These are phyloP conservation scores for Thermothielavioides terrestris DNA, from an alignment of 495 filamentous ascomycete genomes.

Conservation along the genomic window DNA sequence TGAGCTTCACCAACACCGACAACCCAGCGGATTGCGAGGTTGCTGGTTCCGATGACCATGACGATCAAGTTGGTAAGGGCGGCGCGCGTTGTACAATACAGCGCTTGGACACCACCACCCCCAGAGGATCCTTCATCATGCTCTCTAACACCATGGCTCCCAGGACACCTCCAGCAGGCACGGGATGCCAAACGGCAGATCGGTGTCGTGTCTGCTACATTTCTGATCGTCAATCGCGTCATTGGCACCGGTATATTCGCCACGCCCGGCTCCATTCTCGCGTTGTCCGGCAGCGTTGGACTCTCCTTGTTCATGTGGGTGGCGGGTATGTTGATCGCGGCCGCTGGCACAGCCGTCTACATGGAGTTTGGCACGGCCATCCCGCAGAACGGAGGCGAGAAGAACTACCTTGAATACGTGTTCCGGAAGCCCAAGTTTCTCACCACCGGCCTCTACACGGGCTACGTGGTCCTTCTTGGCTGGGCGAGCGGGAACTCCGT, in stretches of 20 bases:
- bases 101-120: background rate
- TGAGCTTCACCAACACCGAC: background rate
- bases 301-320: conserved; percentile 60
- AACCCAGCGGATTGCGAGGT: background rate
- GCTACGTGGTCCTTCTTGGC: conserved; percentile 49
- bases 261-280: conserved; percentile 58
- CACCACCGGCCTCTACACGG: conserved; percentile 53
- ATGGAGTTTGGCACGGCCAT: conserved; percentile 53
- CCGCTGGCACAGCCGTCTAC: conserved; percentile 53
- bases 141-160: background rate
- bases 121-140: background rate
- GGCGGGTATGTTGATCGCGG: conserved; percentile 52
- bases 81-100: background rate
- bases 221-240: conserved; percentile 50
- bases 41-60: background rate
- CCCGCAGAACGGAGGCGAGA: conserved; percentile 49
- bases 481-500: conserved; percentile 54
- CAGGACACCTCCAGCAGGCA: conserved; percentile 19
- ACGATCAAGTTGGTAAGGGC: conserved; percentile 6
- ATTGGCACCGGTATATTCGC: conserved; percentile 77
- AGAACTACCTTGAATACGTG: conserved; percentile 61
- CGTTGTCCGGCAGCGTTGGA: conserved; percentile 60
- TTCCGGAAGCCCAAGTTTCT: conserved; percentile 57
- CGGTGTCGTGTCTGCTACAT: conserved; percentile 28
- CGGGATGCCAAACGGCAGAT: conserved; percentile 31